Evolutionary conservation across 306 rosid genomes (phyloP), one percentile per base, ranked within the genome.

Genomic region (Potentilla sterilis): DNA sequence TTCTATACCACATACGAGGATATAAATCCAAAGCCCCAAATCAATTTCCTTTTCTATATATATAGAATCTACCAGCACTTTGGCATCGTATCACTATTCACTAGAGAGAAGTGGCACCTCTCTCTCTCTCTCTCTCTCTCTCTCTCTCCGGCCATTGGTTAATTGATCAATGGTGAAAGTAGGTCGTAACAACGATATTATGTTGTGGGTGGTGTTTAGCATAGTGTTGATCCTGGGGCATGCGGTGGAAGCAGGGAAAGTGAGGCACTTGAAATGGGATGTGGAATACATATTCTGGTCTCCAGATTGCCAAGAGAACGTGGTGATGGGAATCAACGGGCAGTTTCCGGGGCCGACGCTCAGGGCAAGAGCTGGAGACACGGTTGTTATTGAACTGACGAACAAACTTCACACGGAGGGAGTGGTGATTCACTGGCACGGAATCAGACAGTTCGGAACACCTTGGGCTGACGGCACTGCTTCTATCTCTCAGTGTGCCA

Each of bases 381-480:
- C 80, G 1, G 75, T 94, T 64, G 80, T 61, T 16, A 82, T 94
- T 46, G 86, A 83, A 3, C 86, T 94, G 74, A 87, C 91, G 63
- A 94, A 94, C 78, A 89, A 87, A 74, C 96, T 94, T 19, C 22
- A 16, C 76, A 89, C 98, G 0, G 97, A 94, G 61, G 98, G 98
- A 6, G 90, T 93, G 32, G 97, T 91, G 22, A 88, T 93, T 77
- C 97, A 93, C 64, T 93, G 98, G 98, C 98, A 91, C 77, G 98
- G 97, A 54, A 88, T 93, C 61, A 59, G 90, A 86, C 96, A 90
- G 89, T 2, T 71, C 10, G 96, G 90, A 40, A 91, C 91, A 9
- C 97, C 98, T 2, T 91, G 98, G 98, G 98, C 98, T 0, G 98
- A 91, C 79, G 98, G 98, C 49, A 93, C 96, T 38, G 96, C 98